Evolutionary conservation across 345 rosid genomes (phyloP).

Genomic region (Reutealis trisperma): DNA sequence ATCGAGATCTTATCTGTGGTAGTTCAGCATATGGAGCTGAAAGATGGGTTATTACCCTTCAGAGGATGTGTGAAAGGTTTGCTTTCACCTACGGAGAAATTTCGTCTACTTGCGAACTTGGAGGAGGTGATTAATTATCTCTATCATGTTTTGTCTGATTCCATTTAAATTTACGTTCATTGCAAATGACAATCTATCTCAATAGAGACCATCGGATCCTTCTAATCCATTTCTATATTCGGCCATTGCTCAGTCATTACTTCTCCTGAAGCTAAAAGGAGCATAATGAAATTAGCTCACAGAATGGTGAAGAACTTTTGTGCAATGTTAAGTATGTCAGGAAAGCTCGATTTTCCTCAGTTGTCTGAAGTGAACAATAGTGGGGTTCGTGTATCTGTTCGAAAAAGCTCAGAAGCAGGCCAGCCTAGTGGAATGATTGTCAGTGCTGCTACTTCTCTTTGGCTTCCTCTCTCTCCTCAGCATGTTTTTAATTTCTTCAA

Average conservation of each 20-base stretch:
- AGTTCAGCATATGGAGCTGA: constrained; percentile 60
- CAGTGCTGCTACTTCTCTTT: constrained; percentile 61
- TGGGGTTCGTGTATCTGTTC: constrained; percentile 58
- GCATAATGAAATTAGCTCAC: constrained; percentile 55
- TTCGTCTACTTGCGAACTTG: constrained; percentile 26
- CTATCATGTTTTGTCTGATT: neutral
- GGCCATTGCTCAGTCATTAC: constrained; percentile 23
- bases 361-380: constrained; percentile 40
- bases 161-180: no score
- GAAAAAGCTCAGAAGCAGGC: constrained; percentile 42
- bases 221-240: no score
- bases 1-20: constrained; percentile 41
- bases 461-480: constrained; percentile 52
- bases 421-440: constrained; percentile 54
- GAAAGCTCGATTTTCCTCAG: constrained; percentile 49
- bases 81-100: constrained; percentile 23
- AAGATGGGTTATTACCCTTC: constrained; percentile 58
- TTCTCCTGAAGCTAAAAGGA: constrained; percentile 37
- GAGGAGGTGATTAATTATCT: constrained; percentile 33
- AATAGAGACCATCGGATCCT: neutral
- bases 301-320: constrained; percentile 68
- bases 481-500: constrained; percentile 47
- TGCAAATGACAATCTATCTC: neutral
- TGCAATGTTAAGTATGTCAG: constrained; percentile 50
- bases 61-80: constrained; percentile 63